Conservation (phyloP, 768 basidiomycete genomes). For the Naganishia randhawae region DNA sequence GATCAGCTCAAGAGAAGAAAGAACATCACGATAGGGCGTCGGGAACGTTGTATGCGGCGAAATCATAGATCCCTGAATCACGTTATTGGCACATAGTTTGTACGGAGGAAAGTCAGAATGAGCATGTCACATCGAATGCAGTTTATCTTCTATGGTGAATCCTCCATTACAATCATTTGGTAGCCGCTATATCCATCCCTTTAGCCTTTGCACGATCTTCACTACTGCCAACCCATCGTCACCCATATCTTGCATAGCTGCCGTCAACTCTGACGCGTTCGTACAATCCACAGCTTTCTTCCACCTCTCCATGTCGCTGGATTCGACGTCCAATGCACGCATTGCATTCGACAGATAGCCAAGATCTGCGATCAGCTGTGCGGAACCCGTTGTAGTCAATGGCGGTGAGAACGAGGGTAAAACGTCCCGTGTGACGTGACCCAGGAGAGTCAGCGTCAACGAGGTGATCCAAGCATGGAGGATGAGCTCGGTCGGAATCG, state of each 20-base stretch:
- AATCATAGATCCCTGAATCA: not conserved
- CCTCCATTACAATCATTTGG: not conserved
- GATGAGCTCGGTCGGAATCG: slow-evolving; percentile 70
- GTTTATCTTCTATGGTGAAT: not conserved
- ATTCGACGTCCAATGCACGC: slow-evolving; percentile 82
- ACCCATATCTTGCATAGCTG: slow-evolving; percentile 20
- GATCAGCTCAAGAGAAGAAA: too few relatives aligned
- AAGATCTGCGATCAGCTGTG: slow-evolving; percentile 80
- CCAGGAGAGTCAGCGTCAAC: slow-evolving; percentile 73
- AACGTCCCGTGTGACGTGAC: slow-evolving; percentile 65
- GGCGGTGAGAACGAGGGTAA: slow-evolving; percentile 65
- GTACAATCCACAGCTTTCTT: slow-evolving; percentile 44
- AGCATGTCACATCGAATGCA: not conserved
- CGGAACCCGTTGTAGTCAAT: slow-evolving; percentile 65
- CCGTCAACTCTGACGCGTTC: slow-evolving; percentile 5
- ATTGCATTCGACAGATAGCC: slow-evolving; percentile 88
- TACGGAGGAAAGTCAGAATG: not conserved
- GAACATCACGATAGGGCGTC: too few relatives aligned
- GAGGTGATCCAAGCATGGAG: slow-evolving; percentile 88
- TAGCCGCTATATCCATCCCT: not conserved
- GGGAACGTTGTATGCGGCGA: not conserved
- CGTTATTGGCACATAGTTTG: not conserved
- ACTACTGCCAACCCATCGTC: slow-evolving; percentile 3
- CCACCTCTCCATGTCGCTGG: slow-evolving; percentile 75
- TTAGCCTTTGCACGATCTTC: slow-evolving; percentile 1